A percentile compares a stretch with the other conserved stretches of the same genome.
phyloP scores from a whole-genome alignment of 805 yeast genomes.

The Kazachstania kunashirensis region DNA sequence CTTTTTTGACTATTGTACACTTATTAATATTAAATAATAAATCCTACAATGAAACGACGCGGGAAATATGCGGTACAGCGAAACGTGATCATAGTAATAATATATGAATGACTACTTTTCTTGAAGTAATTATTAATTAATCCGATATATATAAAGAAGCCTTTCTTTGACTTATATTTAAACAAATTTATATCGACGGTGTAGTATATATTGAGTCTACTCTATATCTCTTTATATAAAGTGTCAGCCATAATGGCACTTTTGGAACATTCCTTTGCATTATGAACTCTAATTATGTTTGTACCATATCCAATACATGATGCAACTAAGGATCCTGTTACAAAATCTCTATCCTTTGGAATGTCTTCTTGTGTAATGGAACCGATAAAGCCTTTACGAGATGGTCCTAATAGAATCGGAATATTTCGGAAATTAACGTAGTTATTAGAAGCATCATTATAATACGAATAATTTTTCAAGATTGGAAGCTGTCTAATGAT shows the following conservation, averaged over 20 bases:
- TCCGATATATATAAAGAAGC: too few species aligned
- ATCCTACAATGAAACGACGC: too few species aligned
- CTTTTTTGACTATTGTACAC: too few species aligned
- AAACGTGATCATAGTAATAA: too few species aligned
- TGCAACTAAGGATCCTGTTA: constrained; percentile 67
- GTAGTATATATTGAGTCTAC: too few species aligned
- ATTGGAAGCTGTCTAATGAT: constrained; percentile 43
- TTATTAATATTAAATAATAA: too few species aligned
- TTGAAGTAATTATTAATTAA: too few species aligned
- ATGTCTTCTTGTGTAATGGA: constrained; percentile 47
- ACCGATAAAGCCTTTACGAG: constrained; percentile 83
- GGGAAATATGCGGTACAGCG: too few species aligned
- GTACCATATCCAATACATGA: constrained; percentile 65
- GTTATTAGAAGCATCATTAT: constrained; percentile 12
- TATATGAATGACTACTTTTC: too few species aligned
- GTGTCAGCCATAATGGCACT: constrained; percentile 63
- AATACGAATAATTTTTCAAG: constrained; percentile 39
- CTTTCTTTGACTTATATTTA: too few species aligned
- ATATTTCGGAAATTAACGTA: constrained; percentile 31
- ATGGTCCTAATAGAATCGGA: constrained; percentile 76
- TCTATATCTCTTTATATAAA: constrained; percentile 14
- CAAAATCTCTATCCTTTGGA: constrained; percentile 57
- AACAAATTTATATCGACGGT: too few species aligned
- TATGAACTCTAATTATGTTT: constrained; percentile 84
- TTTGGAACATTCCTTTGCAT: constrained; percentile 51